Conservation (phyloP, 2,329 filamentous ascomycete species). For the Microsporum ferrugineum region DNA sequence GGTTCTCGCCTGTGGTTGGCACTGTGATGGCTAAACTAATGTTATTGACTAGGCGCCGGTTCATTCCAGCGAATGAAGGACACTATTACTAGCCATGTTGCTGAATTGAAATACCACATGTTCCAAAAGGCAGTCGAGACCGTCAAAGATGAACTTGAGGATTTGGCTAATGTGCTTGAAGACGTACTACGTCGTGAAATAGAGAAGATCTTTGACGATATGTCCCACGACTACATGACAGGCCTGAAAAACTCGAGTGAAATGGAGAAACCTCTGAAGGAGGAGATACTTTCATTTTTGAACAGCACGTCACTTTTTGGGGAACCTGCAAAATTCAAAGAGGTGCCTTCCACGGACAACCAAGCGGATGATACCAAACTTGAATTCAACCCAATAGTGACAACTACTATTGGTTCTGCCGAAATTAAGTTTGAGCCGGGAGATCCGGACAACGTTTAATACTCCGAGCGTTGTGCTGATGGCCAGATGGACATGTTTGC, state of each 20-base stretch:
- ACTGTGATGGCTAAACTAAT: neutral
- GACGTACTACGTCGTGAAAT: constrained; percentile 25
- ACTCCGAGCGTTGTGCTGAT: neutral
- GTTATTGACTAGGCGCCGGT: neutral
- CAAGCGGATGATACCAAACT: neutral
- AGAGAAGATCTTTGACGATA: neutral
- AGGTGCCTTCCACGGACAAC: neutral
- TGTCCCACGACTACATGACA: neutral
- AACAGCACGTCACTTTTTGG: neutral
- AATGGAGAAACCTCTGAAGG: neutral
- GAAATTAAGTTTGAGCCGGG: neutral
- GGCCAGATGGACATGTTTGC: neutral
- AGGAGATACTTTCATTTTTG: neutral
- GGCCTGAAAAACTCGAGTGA: neutral
- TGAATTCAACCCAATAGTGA: neutral
- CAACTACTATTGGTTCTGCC: neutral
- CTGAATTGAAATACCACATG: neutral
- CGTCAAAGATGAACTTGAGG: neutral
- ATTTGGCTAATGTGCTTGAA: constrained; percentile 18
- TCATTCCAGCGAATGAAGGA: neutral
- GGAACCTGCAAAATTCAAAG: neutral
- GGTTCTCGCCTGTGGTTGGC: neutral
- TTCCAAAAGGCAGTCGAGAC: neutral
- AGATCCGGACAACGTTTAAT: neutral
- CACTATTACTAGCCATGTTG: neutral